phyloP scores from a whole-genome alignment of 164 flowering plant genomes.

The Dillenia suffruticosa region DNA sequence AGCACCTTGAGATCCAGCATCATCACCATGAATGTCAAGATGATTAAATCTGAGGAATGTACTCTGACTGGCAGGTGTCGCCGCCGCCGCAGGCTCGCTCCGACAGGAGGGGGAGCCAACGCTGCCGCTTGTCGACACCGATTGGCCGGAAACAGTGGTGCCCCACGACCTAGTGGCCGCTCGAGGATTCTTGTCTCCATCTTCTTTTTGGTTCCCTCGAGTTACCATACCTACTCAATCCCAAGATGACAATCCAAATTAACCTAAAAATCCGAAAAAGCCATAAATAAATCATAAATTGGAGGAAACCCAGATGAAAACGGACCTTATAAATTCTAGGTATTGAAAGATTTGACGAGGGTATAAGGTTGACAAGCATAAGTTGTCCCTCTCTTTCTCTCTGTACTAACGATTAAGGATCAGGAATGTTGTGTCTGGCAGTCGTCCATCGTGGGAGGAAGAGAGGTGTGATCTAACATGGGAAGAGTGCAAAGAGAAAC shows the following conservation, averaged over 20 bases:
- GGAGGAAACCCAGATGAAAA: slow-evolving; percentile 8
- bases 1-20: slow-evolving; percentile 63
- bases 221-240: slow-evolving; percentile 21
- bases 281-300: neutral
- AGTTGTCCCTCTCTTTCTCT: neutral
- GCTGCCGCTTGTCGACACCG: slow-evolving; percentile 90
- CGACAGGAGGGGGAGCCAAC: slow-evolving; percentile 82
- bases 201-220: slow-evolving; percentile 25
- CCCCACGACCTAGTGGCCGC: slow-evolving; percentile 35
- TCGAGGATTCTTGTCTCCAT: slow-evolving; percentile 41
- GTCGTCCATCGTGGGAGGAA: too few relatives aligned
- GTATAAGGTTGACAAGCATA: slow-evolving; percentile 1
- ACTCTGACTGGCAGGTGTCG: slow-evolving; percentile 62
- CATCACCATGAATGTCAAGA: slow-evolving; percentile 73
- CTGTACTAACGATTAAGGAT: too few relatives aligned
- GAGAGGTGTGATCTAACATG: too few relatives aligned
- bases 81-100: slow-evolving; percentile 40
- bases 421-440: too few relatives aligned
- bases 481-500: too few relatives aligned
- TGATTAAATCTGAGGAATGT: slow-evolving; percentile 58
- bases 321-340: neutral
- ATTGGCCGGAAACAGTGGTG: slow-evolving; percentile 52
- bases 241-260: too few relatives aligned
- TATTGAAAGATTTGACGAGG: slow-evolving; percentile 5
- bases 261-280: neutral